phyloP scores from a whole-genome alignment of 441 rosid genomes.

The Euphorbia schlechtendalii region DNA sequence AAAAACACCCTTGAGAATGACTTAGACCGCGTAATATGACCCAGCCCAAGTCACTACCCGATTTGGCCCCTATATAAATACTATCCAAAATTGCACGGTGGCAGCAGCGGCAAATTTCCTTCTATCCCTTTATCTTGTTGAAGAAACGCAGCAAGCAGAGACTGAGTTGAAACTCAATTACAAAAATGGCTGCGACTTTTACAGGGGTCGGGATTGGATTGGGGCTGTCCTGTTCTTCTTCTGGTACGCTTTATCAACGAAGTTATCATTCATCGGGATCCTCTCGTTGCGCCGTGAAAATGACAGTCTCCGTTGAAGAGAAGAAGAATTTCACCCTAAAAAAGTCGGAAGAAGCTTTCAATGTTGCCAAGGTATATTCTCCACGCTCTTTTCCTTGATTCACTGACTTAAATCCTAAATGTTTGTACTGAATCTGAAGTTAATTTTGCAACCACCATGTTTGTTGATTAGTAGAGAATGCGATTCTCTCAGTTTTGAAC shows the following conservation, averaged over 20 bases:
- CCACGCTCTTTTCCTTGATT: neutral
- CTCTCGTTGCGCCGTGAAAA: constrained; percentile 43
- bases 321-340: constrained; percentile 63
- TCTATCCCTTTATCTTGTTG: constrained; percentile 1
- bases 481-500: neutral
- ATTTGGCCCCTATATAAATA: neutral
- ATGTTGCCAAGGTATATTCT: constrained; percentile 55
- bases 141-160: neutral
- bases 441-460: too few relatives aligned
- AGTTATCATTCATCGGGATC: constrained; percentile 27
- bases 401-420: too few relatives aligned
- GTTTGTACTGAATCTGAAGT: too few relatives aligned
- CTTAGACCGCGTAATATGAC: neutral
- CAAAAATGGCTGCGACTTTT: constrained; percentile 31
- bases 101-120: constrained; percentile 9
- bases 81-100: neutral
- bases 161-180: neutral
- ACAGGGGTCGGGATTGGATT: constrained; percentile 33
- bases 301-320: constrained; percentile 74
- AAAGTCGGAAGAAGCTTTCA: constrained; percentile 86
- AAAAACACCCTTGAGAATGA: too few relatives aligned
- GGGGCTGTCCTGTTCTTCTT: constrained; percentile 46
- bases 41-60: neutral
- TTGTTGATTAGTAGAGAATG: neutral
- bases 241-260: constrained; percentile 26